Percentiles rank a stretch among this genome's conserved stretches.
phyloP scores from a whole-genome alignment of 2,329 filamentous ascomycete species.

The Colletotrichum eleusines region DNA sequence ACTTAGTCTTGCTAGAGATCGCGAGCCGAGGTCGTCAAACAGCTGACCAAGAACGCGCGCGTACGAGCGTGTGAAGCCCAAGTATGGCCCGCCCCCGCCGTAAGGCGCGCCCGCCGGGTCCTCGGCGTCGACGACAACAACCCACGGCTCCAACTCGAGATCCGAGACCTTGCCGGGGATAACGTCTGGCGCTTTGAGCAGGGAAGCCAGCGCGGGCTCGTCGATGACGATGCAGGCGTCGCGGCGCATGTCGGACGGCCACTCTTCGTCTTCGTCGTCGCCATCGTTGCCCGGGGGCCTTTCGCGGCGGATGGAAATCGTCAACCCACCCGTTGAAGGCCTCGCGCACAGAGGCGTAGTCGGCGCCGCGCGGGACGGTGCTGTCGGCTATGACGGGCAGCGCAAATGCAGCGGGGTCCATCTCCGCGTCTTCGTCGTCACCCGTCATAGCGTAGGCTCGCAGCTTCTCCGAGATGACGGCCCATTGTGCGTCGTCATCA shows the following conservation, averaged over 20 bases:
- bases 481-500: neutral
- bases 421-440: slow-evolving; percentile 1
- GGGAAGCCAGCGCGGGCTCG: neutral
- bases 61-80: neutral
- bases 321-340: neutral
- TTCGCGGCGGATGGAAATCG: neutral
- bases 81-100: slow-evolving; percentile 1
- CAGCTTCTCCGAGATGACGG: neutral
- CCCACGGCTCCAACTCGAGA: slow-evolving; percentile 1
- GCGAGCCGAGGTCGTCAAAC: neutral
- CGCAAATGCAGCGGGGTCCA: neutral
- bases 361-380: neutral
- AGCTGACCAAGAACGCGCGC: slow-evolving; percentile 5
- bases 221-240: slow-evolving; percentile 12
- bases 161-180: neutral
- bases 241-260: slow-evolving; percentile 2
- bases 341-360: neutral
- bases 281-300: neutral
- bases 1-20: neutral
- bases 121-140: neutral
- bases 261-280: neutral
- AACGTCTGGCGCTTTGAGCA: neutral
- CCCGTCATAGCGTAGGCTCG: neutral
- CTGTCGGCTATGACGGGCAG: neutral
- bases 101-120: neutral